Conservation (phyloP, 2,329 filamentous ascomycete species). For the Pyricularia grisea region DNA sequence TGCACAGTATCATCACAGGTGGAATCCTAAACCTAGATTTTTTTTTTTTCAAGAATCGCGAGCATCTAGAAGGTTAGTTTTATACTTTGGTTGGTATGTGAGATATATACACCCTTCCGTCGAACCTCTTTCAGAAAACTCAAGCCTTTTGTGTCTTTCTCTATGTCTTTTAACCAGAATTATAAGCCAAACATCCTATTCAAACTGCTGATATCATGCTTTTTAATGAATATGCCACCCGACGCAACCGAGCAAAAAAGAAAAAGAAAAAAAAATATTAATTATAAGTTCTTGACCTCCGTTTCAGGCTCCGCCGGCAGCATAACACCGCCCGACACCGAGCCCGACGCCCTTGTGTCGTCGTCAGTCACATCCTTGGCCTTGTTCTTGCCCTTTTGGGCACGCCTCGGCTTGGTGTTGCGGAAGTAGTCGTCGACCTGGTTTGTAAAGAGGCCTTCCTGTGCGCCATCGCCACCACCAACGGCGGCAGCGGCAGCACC, state of each 20-base stretch:
- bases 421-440: conserved; percentile 48
- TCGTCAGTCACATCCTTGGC: neutral
- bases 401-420: conserved; percentile 17
- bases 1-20: neutral
- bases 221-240: neutral
- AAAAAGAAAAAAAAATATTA: neutral
- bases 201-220: neutral
- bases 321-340: neutral
- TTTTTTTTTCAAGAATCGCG: neutral
- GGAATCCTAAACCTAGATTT: neutral
- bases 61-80: neutral
- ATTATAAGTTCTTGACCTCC: neutral
- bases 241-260: neutral
- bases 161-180: neutral
- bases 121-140: neutral
- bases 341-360: neutral
- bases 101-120: neutral
- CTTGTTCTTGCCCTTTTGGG: conserved; percentile 3
- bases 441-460: conserved; percentile 34
- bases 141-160: neutral
- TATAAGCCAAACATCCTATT: neutral
- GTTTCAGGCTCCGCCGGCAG: neutral
- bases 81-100: neutral
- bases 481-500: conserved; percentile 1
- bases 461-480: conserved; percentile 2